phyloP scores from a whole-genome alignment of 345 rosid species.

The Aquilaria sinensis region DNA sequence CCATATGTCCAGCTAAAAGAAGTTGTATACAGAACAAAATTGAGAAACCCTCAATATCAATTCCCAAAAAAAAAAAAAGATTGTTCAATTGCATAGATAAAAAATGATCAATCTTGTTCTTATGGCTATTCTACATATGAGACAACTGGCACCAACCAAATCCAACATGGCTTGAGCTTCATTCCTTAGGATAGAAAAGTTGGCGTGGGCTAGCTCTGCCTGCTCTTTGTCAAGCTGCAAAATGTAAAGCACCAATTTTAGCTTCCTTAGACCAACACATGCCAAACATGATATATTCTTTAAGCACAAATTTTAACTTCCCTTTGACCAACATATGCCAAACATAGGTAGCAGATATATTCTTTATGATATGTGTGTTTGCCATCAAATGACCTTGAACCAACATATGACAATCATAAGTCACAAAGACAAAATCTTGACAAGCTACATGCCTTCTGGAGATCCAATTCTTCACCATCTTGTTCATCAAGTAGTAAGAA shows the following conservation, averaged over 20 bases:
- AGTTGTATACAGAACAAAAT: too few species aligned
- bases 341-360: not conserved
- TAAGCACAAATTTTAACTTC: constrained; percentile 3
- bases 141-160: constrained; percentile 39
- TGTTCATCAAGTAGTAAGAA: constrained; percentile 69
- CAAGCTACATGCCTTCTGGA: constrained; percentile 47
- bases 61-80: too few species aligned
- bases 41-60: too few species aligned
- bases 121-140: too few species aligned
- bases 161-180: constrained; percentile 88
- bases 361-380: too few species aligned
- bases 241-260: constrained; percentile 8
- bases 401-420: constrained; percentile 8
- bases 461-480: constrained; percentile 85
- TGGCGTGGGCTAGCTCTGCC: constrained; percentile 73
- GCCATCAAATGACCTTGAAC: not conserved
- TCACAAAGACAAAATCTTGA: not conserved
- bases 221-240: constrained; percentile 85
- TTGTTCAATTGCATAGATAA: too few species aligned
- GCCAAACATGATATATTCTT: not conserved
- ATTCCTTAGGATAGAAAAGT: constrained; percentile 73
- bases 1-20: too few species aligned
- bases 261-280: constrained; percentile 4
- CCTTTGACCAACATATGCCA: constrained; percentile 5
- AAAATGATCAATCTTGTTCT: too few species aligned